Evolutionary conservation across 306 rosid genomes (phyloP).

Genomic region (Acacia confusa): DNA sequence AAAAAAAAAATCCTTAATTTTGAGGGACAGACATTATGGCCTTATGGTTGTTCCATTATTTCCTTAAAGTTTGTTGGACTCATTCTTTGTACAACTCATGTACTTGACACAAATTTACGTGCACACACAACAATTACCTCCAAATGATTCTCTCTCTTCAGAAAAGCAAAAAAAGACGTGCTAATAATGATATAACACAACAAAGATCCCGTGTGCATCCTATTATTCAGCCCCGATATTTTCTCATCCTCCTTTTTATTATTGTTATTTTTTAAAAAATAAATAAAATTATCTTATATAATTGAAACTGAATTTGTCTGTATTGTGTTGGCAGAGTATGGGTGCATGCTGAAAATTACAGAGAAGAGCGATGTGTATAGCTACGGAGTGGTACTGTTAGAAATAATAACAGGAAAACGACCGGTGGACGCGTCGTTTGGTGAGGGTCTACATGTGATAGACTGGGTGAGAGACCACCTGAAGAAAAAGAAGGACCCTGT

Average conservation of each 20-base stretch:
- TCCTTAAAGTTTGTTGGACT: background rate
- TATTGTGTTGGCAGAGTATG: slow-evolving; percentile 45
- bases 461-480: slow-evolving; percentile 60
- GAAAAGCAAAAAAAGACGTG: background rate
- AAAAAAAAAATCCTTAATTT: background rate
- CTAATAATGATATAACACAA: background rate
- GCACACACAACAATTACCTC: background rate
- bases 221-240: background rate
- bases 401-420: slow-evolving; percentile 57
- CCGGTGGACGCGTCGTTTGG: slow-evolving; percentile 59
- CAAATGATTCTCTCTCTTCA: background rate
- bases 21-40: background rate
- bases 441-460: slow-evolving; percentile 55
- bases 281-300: no score
- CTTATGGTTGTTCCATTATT: background rate
- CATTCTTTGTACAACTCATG: background rate
- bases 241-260: background rate
- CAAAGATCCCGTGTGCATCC: background rate
- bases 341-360: slow-evolving; percentile 52
- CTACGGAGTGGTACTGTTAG: slow-evolving; percentile 59
- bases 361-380: slow-evolving; percentile 65
- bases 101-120: background rate
- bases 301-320: background rate
- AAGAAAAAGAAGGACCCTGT: slow-evolving; percentile 53
- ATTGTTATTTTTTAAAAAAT: background rate